Evolutionary conservation across 169 alveolate species (phyloP), one percentile per base, ranked within the genome.

Genomic region (Eimeria maxima): DNA sequence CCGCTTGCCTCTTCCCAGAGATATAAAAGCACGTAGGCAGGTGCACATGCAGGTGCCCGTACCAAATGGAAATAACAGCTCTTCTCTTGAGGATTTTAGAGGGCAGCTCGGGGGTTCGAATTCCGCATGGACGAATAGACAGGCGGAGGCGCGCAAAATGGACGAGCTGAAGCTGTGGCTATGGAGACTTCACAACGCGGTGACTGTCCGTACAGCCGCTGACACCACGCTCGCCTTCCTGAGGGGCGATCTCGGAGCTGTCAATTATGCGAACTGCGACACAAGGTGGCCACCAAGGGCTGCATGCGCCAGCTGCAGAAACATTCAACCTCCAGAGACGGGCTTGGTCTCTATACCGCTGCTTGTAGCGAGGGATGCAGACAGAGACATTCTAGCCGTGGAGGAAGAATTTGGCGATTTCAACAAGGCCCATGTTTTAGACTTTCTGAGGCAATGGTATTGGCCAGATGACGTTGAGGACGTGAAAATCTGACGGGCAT

Each of bases 111-210:
- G 69, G 78, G 78, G 60, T 20, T 6, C 55, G n/a, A 29, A 11
- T 8, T 24, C 42, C 29, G 74, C 93, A n/a, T 86, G 93, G 93
- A 20, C 33, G 33, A 4, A 22, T 20, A 45, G 81, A 50, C 38
- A 2, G 10, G 88, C 42, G 53, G 93, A 86, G 57, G 88, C 86
- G 42, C 24, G 38, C 24, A 80, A 67, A 65, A 45, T 93, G 88
- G 65, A 47, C 44, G 27, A 83, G 22, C 74, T 83, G 3, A 73
- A 24, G 60, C 93, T 93, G 78, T 93, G 96, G 96, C 88, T 93
- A n/a, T 93, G 96, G 96, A 60, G 96, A 29, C 87, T 93, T 33
- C 96, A 93, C 93, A 93, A 93, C 50, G 96, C 96, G 22, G 96
- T 93, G 29, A 93, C 55, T 11, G 93, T 93, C 14, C 84, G 96